Evolutionary conservation across 2,329 filamentous ascomycete genomes (phyloP).

Genomic region (Tolypocladium ovalisporum): DNA sequence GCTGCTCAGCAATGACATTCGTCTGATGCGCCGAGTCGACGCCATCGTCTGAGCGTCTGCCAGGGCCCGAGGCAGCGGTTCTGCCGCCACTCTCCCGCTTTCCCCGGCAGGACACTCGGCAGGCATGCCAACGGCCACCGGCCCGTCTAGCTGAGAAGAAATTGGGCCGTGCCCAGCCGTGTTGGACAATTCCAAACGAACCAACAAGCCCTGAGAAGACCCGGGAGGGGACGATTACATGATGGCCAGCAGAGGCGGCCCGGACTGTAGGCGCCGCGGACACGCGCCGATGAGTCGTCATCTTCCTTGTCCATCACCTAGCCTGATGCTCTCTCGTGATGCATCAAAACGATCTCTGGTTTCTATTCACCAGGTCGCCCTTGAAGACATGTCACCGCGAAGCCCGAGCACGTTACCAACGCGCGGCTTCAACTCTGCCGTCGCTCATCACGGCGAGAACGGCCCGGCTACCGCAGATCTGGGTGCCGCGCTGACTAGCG

Average conservation of each 20-base stretch:
- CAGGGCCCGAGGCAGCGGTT: background rate
- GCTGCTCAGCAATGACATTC: background rate
- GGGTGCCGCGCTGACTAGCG: background rate
- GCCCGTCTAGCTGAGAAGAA: background rate
- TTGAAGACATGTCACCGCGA: background rate
- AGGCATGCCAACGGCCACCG: background rate
- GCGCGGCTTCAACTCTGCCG: background rate
- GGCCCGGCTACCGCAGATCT: background rate
- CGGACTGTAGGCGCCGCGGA: background rate
- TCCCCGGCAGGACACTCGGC: background rate
- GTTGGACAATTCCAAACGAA: background rate
- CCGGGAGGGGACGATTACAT: background rate
- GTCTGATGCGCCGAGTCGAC: background rate
- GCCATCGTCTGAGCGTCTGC: background rate
- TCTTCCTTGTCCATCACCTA: background rate
- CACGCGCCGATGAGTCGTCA: background rate
- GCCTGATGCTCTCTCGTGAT: background rate
- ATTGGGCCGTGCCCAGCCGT: background rate
- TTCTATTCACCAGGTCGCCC: background rate
- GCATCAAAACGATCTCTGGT: background rate
- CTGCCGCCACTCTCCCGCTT: background rate
- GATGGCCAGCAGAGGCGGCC: background rate
- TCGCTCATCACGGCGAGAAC: background rate
- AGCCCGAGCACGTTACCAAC: background rate
- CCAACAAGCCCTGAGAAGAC: background rate